phyloP scores from a whole-genome alignment of 495 filamentous ascomycete genomes.

The Rhypophila decipiens region DNA sequence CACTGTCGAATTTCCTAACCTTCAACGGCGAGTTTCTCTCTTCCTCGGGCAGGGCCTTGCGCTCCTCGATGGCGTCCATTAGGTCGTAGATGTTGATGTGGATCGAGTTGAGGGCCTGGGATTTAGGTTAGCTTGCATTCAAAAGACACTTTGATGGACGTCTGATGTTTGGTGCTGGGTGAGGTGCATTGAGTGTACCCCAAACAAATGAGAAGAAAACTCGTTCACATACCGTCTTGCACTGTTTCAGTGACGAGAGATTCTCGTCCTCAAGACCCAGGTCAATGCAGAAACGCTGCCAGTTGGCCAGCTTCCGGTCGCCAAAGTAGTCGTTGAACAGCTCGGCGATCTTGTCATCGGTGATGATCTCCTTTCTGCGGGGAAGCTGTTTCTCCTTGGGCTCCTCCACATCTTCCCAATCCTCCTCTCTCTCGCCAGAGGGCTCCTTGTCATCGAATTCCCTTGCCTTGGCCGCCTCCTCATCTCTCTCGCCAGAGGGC shows the following conservation, averaged over 20 bases:
- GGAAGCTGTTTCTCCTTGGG: background rate
- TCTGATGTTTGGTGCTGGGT: background rate
- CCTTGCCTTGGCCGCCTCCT: no score
- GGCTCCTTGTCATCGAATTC: background rate
- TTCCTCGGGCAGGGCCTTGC: background rate
- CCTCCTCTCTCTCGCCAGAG: background rate
- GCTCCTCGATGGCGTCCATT: conserved; percentile 17
- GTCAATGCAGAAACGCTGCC: conserved; percentile 30
- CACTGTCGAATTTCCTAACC: background rate
- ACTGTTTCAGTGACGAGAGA: conserved; percentile 28
- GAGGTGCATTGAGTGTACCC: background rate
- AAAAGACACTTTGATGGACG: background rate
- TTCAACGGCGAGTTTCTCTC: background rate
- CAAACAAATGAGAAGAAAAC: background rate
- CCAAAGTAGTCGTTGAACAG: conserved; percentile 17
- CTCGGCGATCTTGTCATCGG: background rate
- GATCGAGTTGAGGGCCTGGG: conserved; percentile 20
- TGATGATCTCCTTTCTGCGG: background rate
- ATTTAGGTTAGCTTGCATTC: background rate
- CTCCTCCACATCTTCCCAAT: background rate
- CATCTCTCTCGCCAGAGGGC: background rate
- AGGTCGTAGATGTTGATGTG: conserved; percentile 37
- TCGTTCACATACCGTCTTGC: conserved; percentile 21
- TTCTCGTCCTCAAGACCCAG: conserved; percentile 21
- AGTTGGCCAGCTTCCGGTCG: conserved; percentile 21